phyloP scores from a whole-genome alignment of 2,329 filamentous ascomycete genomes.

The Cercospora canescens region DNA sequence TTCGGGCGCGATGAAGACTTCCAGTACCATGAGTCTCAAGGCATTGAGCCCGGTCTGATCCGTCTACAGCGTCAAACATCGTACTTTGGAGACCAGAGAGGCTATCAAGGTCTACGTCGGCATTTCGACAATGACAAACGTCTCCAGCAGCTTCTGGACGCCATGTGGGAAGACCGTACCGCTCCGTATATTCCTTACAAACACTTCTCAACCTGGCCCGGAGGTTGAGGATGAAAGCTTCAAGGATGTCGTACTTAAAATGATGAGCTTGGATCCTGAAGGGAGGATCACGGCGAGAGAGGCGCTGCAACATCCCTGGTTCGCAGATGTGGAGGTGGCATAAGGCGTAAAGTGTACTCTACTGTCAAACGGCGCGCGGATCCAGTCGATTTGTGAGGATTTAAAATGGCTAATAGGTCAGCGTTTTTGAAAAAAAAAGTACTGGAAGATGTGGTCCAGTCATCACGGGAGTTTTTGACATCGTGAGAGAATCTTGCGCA shows the following conservation, averaged over 20 bases:
- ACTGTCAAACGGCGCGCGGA: too few species aligned
- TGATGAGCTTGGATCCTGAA: background rate
- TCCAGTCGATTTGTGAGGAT: too few species aligned
- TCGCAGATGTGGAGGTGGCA: background rate
- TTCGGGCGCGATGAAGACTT: constrained; percentile 11
- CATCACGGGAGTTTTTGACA: too few species aligned
- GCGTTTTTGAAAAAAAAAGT: too few species aligned
- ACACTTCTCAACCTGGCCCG: background rate
- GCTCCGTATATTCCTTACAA: background rate
- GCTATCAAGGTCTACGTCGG: background rate
- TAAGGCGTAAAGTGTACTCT: too few species aligned
- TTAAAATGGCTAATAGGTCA: too few species aligned
- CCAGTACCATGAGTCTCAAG: constrained; percentile 1
- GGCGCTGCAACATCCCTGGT: constrained; percentile 9
- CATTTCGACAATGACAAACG: background rate
- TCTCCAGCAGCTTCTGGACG: background rate
- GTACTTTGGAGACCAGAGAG: background rate
- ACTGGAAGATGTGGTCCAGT: too few species aligned
- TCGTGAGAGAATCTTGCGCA: too few species aligned
- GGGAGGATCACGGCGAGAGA: background rate
- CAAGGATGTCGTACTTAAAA: background rate
- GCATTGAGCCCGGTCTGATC: background rate
- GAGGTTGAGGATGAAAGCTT: background rate
- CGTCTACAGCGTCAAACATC: background rate
- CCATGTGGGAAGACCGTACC: background rate